Conservation (phyloP, 352 stramenopile genomes). For the Pythium coloratum region DNA sequence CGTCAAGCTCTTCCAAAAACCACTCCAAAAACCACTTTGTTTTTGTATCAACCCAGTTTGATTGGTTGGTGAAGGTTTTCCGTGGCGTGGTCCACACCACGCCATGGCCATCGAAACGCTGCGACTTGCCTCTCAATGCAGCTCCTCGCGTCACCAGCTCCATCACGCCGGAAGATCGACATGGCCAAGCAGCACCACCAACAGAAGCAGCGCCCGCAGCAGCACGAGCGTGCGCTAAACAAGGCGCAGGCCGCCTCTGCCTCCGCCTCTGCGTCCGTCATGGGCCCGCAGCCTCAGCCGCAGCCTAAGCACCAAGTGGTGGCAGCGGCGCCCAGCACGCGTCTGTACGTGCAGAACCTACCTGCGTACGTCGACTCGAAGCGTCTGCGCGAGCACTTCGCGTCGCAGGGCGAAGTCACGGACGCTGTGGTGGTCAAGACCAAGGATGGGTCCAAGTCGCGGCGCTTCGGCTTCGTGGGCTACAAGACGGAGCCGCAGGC, state of each 20-base stretch:
- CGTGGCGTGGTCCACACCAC: conserved; percentile 19
- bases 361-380: conserved; percentile 76
- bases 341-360: conserved; percentile 84
- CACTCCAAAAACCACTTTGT: conserved; percentile 21
- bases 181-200: neutral
- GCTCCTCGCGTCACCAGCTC: conserved; percentile 2
- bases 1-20: conserved; percentile 6
- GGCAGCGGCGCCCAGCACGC: conserved; percentile 32
- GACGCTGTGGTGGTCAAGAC: conserved; percentile 88
- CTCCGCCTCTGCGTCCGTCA: neutral
- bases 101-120: conserved; percentile 16
- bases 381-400: conserved; percentile 75
- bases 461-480: conserved; percentile 83
- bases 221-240: neutral
- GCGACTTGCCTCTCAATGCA: neutral
- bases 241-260: neutral
- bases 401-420: conserved; percentile 79
- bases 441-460: conserved; percentile 86
- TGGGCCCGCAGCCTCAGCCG: neutral
- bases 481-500: conserved; percentile 75
- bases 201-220: conserved; percentile 4
- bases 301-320: neutral
- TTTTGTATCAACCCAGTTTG: conserved; percentile 8
- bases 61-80: conserved; percentile 18
- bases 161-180: neutral